Percentiles rank a stretch among this genome's conserved stretches.
Conservation (phyloP, 495 filamentous ascomycete genomes). For the Aspergillus carlsbadensis region DNA sequence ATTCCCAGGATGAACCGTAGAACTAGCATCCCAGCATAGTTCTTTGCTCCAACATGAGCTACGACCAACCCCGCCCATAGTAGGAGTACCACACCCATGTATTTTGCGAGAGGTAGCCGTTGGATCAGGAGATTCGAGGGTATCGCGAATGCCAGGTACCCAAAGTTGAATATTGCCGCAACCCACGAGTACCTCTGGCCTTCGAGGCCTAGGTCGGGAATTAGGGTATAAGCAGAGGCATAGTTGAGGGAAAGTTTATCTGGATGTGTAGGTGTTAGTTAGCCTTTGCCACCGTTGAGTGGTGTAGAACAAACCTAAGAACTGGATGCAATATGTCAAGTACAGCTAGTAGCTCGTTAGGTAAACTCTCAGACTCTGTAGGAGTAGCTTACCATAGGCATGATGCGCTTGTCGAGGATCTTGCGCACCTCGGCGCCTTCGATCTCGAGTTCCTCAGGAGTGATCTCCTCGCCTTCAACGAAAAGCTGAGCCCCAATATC, state of each 20-base stretch:
- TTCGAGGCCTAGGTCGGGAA: slow-evolving; percentile 41
- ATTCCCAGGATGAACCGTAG: slow-evolving; percentile 64
- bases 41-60: slow-evolving; percentile 55
- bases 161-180: slow-evolving; percentile 50
- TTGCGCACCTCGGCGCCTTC: slow-evolving; percentile 32
- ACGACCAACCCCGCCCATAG: slow-evolving; percentile 57
- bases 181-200: slow-evolving; percentile 58
- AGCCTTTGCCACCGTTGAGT: too few relatives aligned
- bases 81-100: slow-evolving; percentile 58
- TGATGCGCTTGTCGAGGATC: slow-evolving; percentile 34
- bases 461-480: slow-evolving; percentile 31
- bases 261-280: slow-evolving; percentile 3
- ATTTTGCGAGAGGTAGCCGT: slow-evolving; percentile 55
- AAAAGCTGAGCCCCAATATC: slow-evolving; percentile 29
- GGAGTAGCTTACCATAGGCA: slow-evolving; percentile 28
- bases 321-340: slow-evolving; percentile 39
- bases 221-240: slow-evolving; percentile 39
- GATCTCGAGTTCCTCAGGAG: slow-evolving; percentile 30
- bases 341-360: slow-evolving; percentile 26
- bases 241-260: slow-evolving; percentile 42
- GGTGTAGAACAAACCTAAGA: slow-evolving; percentile 22
- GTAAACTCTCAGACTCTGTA: background rate
- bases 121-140: slow-evolving; percentile 52
- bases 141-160: slow-evolving; percentile 37
- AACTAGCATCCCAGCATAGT: slow-evolving; percentile 55